A percentile compares a stretch with the other conserved stretches of the same genome.
Conservation (phyloP, 2,329 filamentous ascomycete species). For the Rutstroemia sp. region DNA sequence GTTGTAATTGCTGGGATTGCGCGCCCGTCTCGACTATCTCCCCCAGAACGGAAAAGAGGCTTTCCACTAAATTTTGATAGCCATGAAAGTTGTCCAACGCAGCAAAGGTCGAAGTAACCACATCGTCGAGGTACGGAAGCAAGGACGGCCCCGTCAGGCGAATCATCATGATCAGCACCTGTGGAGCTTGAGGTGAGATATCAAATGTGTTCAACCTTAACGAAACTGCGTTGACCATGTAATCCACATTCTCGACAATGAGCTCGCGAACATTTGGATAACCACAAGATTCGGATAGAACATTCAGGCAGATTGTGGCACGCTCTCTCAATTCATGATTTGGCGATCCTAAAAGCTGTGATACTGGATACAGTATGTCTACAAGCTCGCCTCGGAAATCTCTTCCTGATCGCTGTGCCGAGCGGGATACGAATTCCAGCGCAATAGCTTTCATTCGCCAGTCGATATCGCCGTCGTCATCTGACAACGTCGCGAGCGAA, state of each 20-base stretch:
- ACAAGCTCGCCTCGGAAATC: slow-evolving; percentile 80
- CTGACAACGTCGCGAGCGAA: slow-evolving; percentile 54
- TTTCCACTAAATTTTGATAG: slow-evolving; percentile 78
- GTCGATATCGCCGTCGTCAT: slow-evolving; percentile 43
- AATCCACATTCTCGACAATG: slow-evolving; percentile 88
- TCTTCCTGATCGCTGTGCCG: slow-evolving; percentile 57
- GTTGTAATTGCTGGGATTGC: slow-evolving; percentile 44
- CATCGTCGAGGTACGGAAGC: slow-evolving; percentile 84
- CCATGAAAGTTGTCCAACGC: slow-evolving; percentile 94
- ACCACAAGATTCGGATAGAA: slow-evolving; percentile 65
- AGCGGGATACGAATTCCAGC: slow-evolving; percentile 71
- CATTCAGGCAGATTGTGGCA: slow-evolving; percentile 76
- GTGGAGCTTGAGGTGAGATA: slow-evolving; percentile 82
- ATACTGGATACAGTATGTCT: slow-evolving; percentile 84
- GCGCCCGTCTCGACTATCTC: slow-evolving; percentile 79
- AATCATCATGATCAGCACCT: slow-evolving; percentile 92
- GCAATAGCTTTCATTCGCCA: slow-evolving; percentile 74
- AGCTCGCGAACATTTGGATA: slow-evolving; percentile 70
- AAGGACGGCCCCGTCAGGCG: slow-evolving; percentile 73
- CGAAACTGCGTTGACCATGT: slow-evolving; percentile 89
- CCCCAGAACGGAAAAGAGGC: slow-evolving; percentile 73
- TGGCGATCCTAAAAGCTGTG: slow-evolving; percentile 75
- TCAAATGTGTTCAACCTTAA: slow-evolving; percentile 87
- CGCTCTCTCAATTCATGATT: slow-evolving; percentile 65
- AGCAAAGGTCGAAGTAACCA: slow-evolving; percentile 84